phyloP scores from a whole-genome alignment of 257 asterid genomes.

The Rubia yunnanensis region DNA sequence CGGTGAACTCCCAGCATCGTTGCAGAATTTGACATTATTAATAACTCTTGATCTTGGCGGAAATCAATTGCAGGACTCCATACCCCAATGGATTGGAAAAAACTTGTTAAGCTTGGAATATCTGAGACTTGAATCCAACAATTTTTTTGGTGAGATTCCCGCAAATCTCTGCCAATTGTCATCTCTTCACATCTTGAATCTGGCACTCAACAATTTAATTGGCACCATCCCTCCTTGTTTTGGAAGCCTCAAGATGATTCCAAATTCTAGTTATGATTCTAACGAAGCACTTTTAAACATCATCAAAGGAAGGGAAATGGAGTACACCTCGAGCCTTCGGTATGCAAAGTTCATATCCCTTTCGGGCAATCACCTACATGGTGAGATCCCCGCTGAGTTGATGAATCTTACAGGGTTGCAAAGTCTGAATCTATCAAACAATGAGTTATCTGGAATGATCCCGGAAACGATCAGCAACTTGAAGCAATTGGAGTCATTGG shows the following conservation, averaged over 20 bases:
- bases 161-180: conserved; percentile 14
- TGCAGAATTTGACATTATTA: neutral
- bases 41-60: neutral
- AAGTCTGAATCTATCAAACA: conserved; percentile 18
- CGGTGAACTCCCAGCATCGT: neutral
- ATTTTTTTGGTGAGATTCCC: conserved; percentile 15
- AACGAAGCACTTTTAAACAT: neutral
- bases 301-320: conserved; percentile 1
- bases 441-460: conserved; percentile 18
- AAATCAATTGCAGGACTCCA: neutral
- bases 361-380: neutral
- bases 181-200: conserved; percentile 18
- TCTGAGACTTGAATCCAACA: conserved; percentile 20
- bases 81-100: conserved; percentile 19
- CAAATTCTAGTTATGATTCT: too few relatives aligned
- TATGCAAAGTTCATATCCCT: neutral
- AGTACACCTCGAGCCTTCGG: neutral
- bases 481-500: conserved; percentile 24
- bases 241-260: conserved; percentile 13
- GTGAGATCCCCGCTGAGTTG: conserved; percentile 10
- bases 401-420: neutral
- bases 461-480: conserved; percentile 19
- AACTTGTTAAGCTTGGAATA: neutral
- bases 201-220: conserved; percentile 16
- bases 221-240: conserved; percentile 24